phyloP scores from a whole-genome alignment of 2,329 filamentous ascomycete species.

The Epichloe amarillans region DNA sequence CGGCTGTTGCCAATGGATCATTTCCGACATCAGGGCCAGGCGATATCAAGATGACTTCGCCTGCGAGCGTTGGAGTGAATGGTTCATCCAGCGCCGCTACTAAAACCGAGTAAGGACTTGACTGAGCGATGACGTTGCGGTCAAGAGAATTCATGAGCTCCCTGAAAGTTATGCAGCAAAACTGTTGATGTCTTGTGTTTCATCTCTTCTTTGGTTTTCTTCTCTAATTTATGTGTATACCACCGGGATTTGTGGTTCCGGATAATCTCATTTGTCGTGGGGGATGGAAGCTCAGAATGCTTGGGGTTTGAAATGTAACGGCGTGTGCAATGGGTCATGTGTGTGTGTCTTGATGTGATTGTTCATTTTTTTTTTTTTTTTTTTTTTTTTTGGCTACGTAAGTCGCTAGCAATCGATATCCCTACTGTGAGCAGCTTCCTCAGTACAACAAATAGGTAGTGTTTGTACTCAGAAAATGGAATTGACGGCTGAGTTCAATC shows the following conservation, averaged over 20 bases:
- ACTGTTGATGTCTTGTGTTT: conserved; percentile 7
- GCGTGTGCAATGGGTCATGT: neutral
- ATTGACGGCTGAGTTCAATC: neutral
- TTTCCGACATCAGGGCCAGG: conserved; percentile 33
- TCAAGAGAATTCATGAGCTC: conserved; percentile 11
- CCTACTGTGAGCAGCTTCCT: conserved; percentile 7
- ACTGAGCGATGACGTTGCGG: neutral
- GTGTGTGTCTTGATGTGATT: neutral
- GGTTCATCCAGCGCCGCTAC: conserved; percentile 18
- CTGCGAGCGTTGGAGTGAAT: conserved; percentile 23
- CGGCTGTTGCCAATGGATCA: conserved; percentile 27
- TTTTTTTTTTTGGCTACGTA: conserved; percentile 15
- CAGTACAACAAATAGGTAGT: neutral
- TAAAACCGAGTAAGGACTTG: conserved; percentile 30
- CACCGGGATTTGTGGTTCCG: conserved; percentile 1
- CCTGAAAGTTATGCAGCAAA: conserved; percentile 12
- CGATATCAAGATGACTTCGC: conserved; percentile 33
- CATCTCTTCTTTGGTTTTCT: conserved; percentile 11
- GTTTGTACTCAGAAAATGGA: neutral
- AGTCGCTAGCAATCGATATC: conserved; percentile 16
- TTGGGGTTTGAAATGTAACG: neutral
- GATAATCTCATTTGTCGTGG: conserved; percentile 10
- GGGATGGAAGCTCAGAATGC: neutral
- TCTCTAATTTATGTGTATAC: conserved; percentile 9
- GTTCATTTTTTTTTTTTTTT: neutral